phyloP scores from a whole-genome alignment of 148 eudicot species.

The Talinum fruticosum region DNA sequence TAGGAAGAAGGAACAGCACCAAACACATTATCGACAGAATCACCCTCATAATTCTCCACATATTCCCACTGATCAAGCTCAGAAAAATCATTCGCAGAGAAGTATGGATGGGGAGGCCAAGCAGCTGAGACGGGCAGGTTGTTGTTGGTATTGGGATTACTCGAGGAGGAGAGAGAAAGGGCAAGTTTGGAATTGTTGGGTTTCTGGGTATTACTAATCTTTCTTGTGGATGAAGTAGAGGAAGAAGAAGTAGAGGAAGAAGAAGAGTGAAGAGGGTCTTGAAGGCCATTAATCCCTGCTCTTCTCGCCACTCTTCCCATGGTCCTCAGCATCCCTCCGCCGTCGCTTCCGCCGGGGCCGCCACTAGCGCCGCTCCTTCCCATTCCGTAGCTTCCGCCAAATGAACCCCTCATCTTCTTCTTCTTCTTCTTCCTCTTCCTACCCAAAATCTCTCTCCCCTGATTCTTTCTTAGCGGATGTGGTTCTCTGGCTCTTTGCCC shows the following conservation, averaged over 20 bases:
- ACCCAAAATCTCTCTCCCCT: background rate
- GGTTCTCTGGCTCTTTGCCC: background rate
- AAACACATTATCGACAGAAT: conserved; percentile 38
- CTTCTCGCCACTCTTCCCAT: conserved; percentile 34
- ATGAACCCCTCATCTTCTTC: conserved; percentile 21
- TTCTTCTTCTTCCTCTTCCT: background rate
- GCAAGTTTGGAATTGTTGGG: background rate
- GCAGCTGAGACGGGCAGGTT: conserved; percentile 5
- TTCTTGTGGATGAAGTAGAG: conserved; percentile 1
- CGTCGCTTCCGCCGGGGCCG: conserved; percentile 17
- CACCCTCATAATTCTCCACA: conserved; percentile 23
- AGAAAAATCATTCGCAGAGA: conserved; percentile 10
- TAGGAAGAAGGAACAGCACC: conserved; percentile 46
- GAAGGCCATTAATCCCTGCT: conserved; percentile 32
- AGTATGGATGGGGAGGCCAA: conserved; percentile 16
- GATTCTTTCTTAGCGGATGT: background rate
- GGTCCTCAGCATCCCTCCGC: conserved; percentile 32
- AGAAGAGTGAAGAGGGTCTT: conserved; percentile 26
- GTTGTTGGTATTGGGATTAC: background rate
- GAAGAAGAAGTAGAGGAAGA: background rate
- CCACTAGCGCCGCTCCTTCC: conserved; percentile 20
- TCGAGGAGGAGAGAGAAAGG: background rate
- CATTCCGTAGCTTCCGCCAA: conserved; percentile 23
- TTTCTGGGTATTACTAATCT: background rate
- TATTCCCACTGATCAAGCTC: conserved; percentile 51